Conservation (phyloP, 1,139 yeast species). For the Keqinozyma sinolaborantium region DNA sequence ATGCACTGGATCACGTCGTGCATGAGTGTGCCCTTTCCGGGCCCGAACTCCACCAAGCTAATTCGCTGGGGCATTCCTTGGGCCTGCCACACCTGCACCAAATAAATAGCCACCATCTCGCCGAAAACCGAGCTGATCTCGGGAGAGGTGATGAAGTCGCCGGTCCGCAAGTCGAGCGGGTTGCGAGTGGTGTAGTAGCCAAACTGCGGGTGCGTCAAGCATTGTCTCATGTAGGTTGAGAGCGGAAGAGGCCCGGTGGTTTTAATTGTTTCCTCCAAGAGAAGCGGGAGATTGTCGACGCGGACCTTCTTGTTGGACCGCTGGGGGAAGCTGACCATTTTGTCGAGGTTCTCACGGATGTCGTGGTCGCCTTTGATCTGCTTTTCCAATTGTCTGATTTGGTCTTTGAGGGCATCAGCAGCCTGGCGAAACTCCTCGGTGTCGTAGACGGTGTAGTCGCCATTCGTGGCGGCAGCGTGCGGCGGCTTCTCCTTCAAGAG, state of each 20-base stretch:
- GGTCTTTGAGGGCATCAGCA: slow-evolving; percentile 28
- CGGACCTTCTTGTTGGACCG: slow-evolving; percentile 14
- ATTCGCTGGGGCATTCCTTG: slow-evolving; percentile 50
- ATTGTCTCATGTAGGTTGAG: slow-evolving; percentile 77
- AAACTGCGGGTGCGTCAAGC: slow-evolving; percentile 71
- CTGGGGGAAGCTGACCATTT: slow-evolving; percentile 35
- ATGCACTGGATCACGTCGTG: slow-evolving; percentile 55
- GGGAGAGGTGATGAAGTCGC: slow-evolving; percentile 84
- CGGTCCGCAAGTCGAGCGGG: slow-evolving; percentile 59
- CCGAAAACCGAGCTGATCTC: slow-evolving; percentile 89
- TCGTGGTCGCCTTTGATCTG: slow-evolving; percentile 40
- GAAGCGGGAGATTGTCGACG: slow-evolving; percentile 30
- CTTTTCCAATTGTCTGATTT: slow-evolving; percentile 28
- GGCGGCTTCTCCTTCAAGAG: not conserved
- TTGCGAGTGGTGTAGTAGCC: slow-evolving; percentile 81
- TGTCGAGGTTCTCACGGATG: slow-evolving; percentile 32
- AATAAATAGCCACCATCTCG: slow-evolving; percentile 80
- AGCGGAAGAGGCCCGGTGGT: slow-evolving; percentile 76
- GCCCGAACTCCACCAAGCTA: slow-evolving; percentile 80
- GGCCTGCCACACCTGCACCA: slow-evolving; percentile 54
- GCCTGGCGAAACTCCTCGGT: slow-evolving; percentile 39
- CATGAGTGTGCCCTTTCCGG: slow-evolving; percentile 82
- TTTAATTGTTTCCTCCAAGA: slow-evolving; percentile 53
- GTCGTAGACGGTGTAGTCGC: not conserved
- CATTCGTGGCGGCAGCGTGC: not conserved